A percentile compares a stretch with the other conserved stretches of the same genome.
Evolutionary conservation across 2,329 filamentous ascomycete genomes (phyloP).

Genomic region (Arthrinium phaeospermum): DNA sequence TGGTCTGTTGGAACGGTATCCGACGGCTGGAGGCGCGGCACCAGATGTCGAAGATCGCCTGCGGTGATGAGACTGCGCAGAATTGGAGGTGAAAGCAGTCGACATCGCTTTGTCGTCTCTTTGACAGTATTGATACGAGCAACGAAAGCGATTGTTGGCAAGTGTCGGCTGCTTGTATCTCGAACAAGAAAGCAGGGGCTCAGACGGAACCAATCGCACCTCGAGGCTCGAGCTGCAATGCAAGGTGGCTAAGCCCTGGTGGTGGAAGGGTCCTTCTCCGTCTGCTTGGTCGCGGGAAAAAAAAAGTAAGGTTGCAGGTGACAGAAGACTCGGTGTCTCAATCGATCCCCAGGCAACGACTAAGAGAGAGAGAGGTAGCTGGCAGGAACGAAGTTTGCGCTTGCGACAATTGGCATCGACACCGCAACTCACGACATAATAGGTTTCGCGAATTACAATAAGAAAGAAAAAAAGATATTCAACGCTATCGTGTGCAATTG

Average conservation of each 20-base stretch:
- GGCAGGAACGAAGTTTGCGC: not conserved
- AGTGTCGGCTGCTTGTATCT: conserved; percentile 4
- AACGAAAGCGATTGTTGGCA: conserved; percentile 2
- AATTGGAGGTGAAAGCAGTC: conserved; percentile 56
- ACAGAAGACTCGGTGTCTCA: conserved; percentile 11
- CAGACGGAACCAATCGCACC: conserved; percentile 12
- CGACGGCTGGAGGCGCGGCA: conserved; percentile 41
- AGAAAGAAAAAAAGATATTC: not conserved
- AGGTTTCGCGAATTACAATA: not conserved
- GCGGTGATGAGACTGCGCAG: conserved; percentile 54
- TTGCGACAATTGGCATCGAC: not conserved
- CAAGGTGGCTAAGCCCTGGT: conserved; percentile 19
- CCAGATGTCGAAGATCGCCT: conserved; percentile 51
- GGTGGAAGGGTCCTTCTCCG: conserved; percentile 13
- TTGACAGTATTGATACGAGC: not conserved
- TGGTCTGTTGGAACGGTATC: conserved; percentile 32
- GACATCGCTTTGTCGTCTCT: conserved; percentile 38
- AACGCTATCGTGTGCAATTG: not conserved
- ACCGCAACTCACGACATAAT: not conserved
- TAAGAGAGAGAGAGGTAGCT: not conserved
- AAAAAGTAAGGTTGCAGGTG: conserved; percentile 17
- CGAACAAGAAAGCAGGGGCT: conserved; percentile 14
- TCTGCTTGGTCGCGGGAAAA: not conserved
- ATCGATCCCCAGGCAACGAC: not conserved
- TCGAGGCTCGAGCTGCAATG: conserved; percentile 18